These are phyloP conservation scores for Alternaria tenuissima DNA, from an alignment of 2,329 filamentous ascomycete species.

Conservation along the genomic window DNA sequence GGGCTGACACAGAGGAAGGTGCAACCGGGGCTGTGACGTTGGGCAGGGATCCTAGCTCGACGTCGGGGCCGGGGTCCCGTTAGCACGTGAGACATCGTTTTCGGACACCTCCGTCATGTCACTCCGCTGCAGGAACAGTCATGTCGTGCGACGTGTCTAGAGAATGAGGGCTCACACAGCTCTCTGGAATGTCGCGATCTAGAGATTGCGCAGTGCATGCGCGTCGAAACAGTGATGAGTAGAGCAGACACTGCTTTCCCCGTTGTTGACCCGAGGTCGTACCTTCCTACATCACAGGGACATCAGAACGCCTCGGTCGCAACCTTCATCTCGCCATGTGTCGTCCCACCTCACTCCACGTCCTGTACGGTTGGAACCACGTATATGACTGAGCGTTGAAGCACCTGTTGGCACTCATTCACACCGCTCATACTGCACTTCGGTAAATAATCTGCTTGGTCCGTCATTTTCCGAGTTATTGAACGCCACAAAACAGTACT, in stretches of 20 bases:
- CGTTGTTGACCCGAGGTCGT: neutral
- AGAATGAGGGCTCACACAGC: neutral
- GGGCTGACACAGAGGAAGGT: conserved; percentile 22
- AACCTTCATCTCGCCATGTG: conserved; percentile 22
- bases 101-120: conserved; percentile 10
- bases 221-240: neutral
- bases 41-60: conserved; percentile 27
- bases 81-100: conserved; percentile 21
- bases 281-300: conserved; percentile 15
- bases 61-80: conserved; percentile 3
- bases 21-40: conserved; percentile 22
- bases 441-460: conserved; percentile 12
- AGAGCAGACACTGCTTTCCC: neutral
- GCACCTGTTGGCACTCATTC: conserved; percentile 29
- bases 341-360: conserved; percentile 44
- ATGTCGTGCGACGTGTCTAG: conserved; percentile 9
- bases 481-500: conserved; percentile 12
- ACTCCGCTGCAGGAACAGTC: conserved; percentile 22
- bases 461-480: conserved; percentile 23
- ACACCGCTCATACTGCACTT: conserved; percentile 36
- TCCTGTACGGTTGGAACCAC: conserved; percentile 34
- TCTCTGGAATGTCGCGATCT: neutral
- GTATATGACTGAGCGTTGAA: conserved; percentile 37
- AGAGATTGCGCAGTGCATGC: neutral
- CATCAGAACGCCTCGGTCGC: conserved; percentile 11